phyloP scores from a whole-genome alignment of 805 yeast genomes.

The Blastobotrys americana region DNA sequence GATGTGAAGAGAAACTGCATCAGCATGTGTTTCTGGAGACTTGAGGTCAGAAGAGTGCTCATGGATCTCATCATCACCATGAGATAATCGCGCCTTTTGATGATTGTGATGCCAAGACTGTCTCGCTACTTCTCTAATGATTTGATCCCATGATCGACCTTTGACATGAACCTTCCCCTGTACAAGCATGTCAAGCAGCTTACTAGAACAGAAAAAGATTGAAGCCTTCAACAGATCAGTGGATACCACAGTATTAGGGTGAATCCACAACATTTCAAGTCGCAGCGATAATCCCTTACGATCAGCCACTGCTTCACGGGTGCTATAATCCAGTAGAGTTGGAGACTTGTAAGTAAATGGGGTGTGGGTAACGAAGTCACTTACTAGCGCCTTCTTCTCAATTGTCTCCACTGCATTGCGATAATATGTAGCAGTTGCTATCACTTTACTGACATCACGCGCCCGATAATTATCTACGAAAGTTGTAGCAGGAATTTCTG shows the following conservation, averaged over 20 bases:
- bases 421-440: conserved; percentile 65
- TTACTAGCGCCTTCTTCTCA: conserved; percentile 66
- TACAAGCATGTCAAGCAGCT: conserved; percentile 46
- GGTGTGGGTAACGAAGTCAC: conserved; percentile 47
- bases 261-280: conserved; percentile 84
- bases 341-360: conserved; percentile 29
- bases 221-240: conserved; percentile 67
- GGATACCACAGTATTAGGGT: conserved; percentile 71
- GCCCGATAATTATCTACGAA: conserved; percentile 77
- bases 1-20: conserved; percentile 52
- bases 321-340: conserved; percentile 62
- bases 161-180: conserved; percentile 25
- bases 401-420: conserved; percentile 65
- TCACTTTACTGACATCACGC: conserved; percentile 58
- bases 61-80: conserved; percentile 15
- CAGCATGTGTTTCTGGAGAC: conserved; percentile 6
- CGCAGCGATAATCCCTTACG: conserved; percentile 69
- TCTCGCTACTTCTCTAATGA: conserved; percentile 11
- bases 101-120: conserved; percentile 15
- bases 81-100: neutral
- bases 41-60: conserved; percentile 2
- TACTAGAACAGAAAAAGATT: conserved; percentile 55
- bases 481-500: conserved; percentile 86
- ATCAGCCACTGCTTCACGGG: conserved; percentile 59
- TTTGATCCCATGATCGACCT: conserved; percentile 19